These are phyloP conservation scores for Apophysomyces elegans DNA, from an alignment of 371 early-diverging fungal genomes.

Conservation along the genomic window DNA sequence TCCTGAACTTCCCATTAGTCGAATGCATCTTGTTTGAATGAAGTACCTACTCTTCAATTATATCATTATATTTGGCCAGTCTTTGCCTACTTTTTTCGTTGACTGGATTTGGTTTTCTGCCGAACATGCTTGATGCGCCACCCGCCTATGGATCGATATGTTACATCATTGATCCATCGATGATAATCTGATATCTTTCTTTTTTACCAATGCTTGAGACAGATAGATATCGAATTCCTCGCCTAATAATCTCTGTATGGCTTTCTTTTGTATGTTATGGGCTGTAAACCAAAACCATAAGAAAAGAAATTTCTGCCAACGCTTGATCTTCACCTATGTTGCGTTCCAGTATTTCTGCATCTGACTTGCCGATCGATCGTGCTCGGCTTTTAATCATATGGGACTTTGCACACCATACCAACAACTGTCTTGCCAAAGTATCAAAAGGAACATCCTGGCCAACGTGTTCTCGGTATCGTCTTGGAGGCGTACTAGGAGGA, in stretches of 20 bases:
- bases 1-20: background rate
- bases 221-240: background rate
- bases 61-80: background rate
- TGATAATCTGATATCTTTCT: background rate
- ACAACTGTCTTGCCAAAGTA: background rate
- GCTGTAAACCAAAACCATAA: background rate
- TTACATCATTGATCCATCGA: background rate
- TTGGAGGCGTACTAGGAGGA: background rate
- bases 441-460: background rate
- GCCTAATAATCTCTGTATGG: background rate
- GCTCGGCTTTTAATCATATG: background rate
- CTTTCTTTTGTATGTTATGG: background rate
- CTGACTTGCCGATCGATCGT: background rate
- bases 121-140: background rate
- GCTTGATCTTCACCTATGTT: background rate
- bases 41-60: background rate
- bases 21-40: background rate
- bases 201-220: background rate
- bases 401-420: background rate
- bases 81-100: slow-evolving; percentile 1
- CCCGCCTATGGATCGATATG: background rate
- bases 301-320: background rate
- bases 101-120: background rate
- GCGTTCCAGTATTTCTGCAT: background rate
- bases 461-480: background rate